These are phyloP conservation scores for Wickerhamomyces chambardii DNA, from an alignment of 805 yeast genomes.

Conservation along the genomic window DNA sequence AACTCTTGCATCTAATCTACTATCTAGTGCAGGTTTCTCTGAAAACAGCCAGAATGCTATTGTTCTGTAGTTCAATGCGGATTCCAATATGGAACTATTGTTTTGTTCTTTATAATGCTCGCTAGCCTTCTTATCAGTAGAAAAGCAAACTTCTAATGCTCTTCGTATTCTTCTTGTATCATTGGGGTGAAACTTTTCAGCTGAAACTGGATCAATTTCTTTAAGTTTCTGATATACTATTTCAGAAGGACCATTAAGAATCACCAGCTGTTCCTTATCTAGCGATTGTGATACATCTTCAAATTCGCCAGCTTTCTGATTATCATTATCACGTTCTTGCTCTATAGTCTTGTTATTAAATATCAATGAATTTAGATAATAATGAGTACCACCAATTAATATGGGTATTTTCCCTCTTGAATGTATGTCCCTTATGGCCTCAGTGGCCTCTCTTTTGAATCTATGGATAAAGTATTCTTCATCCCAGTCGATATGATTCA, in stretches of 20 bases:
- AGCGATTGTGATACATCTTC: conserved; percentile 5
- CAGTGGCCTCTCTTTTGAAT: conserved; percentile 64
- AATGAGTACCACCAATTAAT: conserved; percentile 93
- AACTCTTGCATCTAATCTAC: conserved; percentile 69
- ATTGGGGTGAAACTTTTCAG: conserved; percentile 84
- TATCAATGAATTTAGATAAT: conserved; percentile 72
- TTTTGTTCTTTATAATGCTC: conserved; percentile 60
- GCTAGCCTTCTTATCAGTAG: conserved; percentile 62
- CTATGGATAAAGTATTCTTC: conserved; percentile 77
- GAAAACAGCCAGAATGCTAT: conserved; percentile 81
- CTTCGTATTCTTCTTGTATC: conserved; percentile 72
- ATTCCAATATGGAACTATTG: conserved; percentile 27
- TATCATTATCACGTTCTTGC: conserved; percentile 9
- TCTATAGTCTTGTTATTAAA: conserved; percentile 63
- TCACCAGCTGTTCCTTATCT: conserved; percentile 23
- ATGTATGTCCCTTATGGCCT: conserved; percentile 55
- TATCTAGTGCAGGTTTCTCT: conserved; percentile 44
- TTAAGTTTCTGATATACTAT: conserved; percentile 37
- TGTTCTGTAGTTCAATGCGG: conserved; percentile 48
- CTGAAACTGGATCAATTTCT: conserved; percentile 59
- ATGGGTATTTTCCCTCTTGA: conserved; percentile 69
- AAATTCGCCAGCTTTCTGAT: conserved; percentile 1
- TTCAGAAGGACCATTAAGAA: conserved; percentile 51
- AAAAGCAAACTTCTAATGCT: conserved; percentile 70
- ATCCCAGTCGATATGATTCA: conserved; percentile 76